Conservation (phyloP, 371 early-diverging fungal species). For the Mucor mucedo region DNA sequence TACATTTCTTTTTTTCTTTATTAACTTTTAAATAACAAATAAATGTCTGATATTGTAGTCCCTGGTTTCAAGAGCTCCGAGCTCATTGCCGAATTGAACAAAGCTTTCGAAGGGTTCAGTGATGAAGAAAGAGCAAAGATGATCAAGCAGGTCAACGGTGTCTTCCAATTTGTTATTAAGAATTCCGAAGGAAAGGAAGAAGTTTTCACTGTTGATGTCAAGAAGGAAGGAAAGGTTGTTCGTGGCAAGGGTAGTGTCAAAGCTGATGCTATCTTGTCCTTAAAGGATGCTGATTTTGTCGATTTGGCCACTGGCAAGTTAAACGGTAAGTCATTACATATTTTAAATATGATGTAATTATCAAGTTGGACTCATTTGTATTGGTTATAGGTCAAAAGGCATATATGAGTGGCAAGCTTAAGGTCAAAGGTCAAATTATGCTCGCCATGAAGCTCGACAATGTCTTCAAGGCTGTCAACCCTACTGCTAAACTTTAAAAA, state of each 20-base stretch:
- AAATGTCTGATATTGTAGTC: conserved; percentile 50
- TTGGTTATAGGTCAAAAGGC: conserved; percentile 56
- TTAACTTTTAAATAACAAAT: not conserved
- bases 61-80: conserved; percentile 56
- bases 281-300: conserved; percentile 84
- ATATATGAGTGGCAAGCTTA: conserved; percentile 88
- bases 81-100: conserved; percentile 45
- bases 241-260: conserved; percentile 69
- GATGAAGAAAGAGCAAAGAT: conserved; percentile 50
- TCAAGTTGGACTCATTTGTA: not conserved
- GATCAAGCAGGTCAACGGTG: conserved; percentile 71
- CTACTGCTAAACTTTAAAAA: conserved; percentile 59
- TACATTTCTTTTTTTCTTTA: not conserved
- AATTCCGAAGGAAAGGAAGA: conserved; percentile 68
- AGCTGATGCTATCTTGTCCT: conserved; percentile 68
- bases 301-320: conserved; percentile 84
- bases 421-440: conserved; percentile 90
- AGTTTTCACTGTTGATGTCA: conserved; percentile 78
- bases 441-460: conserved; percentile 80
- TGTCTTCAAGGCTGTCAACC: conserved; percentile 56
- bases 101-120: conserved; percentile 37
- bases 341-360: not conserved
- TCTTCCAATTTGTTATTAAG: conserved; percentile 86
- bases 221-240: conserved; percentile 65
- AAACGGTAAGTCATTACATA: conserved; percentile 42